Base-by-base conservation (phyloP, 2,329 filamentous ascomycete species). In the Monosporascus ibericus region DNA sequence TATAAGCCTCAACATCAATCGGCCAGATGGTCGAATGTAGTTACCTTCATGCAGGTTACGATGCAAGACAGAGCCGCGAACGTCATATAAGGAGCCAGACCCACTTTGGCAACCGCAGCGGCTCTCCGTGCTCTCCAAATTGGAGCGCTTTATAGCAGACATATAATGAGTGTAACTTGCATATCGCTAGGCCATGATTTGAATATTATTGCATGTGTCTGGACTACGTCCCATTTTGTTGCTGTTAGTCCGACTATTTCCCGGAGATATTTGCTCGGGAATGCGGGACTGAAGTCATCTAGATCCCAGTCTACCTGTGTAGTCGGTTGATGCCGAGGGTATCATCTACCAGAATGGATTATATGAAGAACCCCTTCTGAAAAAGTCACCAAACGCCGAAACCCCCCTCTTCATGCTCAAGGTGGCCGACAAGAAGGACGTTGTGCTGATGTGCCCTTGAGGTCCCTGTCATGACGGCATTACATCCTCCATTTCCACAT, bases 401-500 rank as follows among this genome's bases (percentile, higher is more conserved):
- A 34, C 30, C 56, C 55, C 58, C 58, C 52, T 50, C 57, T 55
- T 47, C 51, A 53, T 51, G 55, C 34, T 47, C 48, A 39, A 49
- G 51, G 22, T 46, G 4, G 15, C 20, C 30, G 47, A 37, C 44
- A 46, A 48, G n/a, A 11, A 44, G 36, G 20, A 48, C 42, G 27
- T 8, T 24, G 8, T 39, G n/a, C 27, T 27, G 49, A 39, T 18
- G 39, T 60, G 48, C 42, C 42, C 14, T 30, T 5, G 24, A 25
- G 25, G 24, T 18, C 6, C 24, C 22, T 30, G 49, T 51, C 44
- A 51, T 24, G 34, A 52, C 15, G 58, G 64, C 40, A 79, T 62
- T n/a, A 92, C 87, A 68, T 91, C 88, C 69, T 92, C 88, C 80
- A 94, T 91, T 68, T 90, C 84, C 52, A 86, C 75, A 50, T 85